Percentiles rank a stretch among this genome's conserved stretches.
Evolutionary conservation across 2,329 filamentous ascomycete species (phyloP).

Genomic region (Alternaria solani): DNA sequence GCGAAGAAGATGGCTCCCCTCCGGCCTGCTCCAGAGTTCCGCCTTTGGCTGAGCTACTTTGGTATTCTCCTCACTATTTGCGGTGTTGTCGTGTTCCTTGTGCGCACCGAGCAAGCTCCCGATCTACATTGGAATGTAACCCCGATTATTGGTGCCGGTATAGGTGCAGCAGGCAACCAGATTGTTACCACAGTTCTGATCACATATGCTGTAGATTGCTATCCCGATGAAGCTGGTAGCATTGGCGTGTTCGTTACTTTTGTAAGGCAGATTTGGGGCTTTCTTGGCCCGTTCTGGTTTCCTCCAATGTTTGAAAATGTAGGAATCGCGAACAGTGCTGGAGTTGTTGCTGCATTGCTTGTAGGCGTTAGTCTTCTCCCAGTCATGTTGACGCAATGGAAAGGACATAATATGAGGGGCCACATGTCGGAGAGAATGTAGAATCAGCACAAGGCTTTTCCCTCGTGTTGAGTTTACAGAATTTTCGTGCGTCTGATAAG

Average conservation of each 20-base stretch:
- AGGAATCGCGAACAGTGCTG: slow-evolving; percentile 48
- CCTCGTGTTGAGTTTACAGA: neutral
- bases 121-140: slow-evolving; percentile 63
- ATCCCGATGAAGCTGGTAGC: slow-evolving; percentile 60
- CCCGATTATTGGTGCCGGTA: slow-evolving; percentile 62
- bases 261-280: slow-evolving; percentile 59
- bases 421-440: slow-evolving; percentile 32
- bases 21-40: slow-evolving; percentile 62
- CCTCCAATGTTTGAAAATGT: slow-evolving; percentile 52
- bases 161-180: slow-evolving; percentile 64
- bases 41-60: slow-evolving; percentile 65
- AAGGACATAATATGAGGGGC: slow-evolving; percentile 26
- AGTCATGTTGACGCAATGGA: slow-evolving; percentile 37
- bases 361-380: slow-evolving; percentile 37
- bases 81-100: slow-evolving; percentile 64
- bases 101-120: slow-evolving; percentile 58
- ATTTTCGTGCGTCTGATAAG: neutral
- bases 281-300: slow-evolving; percentile 54
- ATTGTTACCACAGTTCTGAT: slow-evolving; percentile 68
- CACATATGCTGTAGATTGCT: slow-evolving; percentile 68
- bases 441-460: neutral
- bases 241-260: slow-evolving; percentile 68
- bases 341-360: slow-evolving; percentile 48
- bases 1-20: slow-evolving; percentile 44
- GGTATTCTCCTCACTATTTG: slow-evolving; percentile 61